A percentile compares a stretch with the other conserved stretches of the same genome.
Conservation (phyloP, 1,284 basidiomycete species). For the Pyrrhoderma noxium region DNA sequence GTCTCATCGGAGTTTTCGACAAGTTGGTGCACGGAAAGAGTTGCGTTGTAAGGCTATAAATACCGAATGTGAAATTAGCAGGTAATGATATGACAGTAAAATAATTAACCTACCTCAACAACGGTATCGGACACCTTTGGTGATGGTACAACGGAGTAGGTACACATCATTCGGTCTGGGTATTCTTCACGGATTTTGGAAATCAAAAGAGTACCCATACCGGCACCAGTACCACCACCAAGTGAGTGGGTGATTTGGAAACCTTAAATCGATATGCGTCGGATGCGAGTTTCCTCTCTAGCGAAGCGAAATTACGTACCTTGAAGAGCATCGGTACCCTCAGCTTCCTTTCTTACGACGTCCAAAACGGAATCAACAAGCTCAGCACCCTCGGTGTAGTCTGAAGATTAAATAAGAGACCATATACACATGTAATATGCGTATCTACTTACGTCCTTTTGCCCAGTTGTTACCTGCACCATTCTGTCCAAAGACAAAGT, state of each 20-base stretch:
- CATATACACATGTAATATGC: background rate
- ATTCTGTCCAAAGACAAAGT: constrained; percentile 63
- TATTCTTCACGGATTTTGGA: constrained; percentile 88
- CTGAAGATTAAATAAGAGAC: constrained; percentile 28
- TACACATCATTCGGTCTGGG: constrained; percentile 90
- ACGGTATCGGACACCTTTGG: constrained; percentile 53
- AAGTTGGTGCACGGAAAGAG: constrained; percentile 90
- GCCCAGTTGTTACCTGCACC: constrained; percentile 95
- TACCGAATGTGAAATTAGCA: constrained; percentile 36
- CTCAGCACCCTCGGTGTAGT: constrained; percentile 92
- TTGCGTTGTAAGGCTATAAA: constrained; percentile 93
- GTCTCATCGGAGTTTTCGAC: constrained; percentile 89
- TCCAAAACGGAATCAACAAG: constrained; percentile 84
- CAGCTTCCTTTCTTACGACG: constrained; percentile 65
- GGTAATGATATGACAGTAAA: background rate
- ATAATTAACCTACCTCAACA: constrained; percentile 6
- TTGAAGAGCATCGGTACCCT: constrained; percentile 82
- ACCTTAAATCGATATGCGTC: constrained; percentile 26
- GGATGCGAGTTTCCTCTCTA: constrained; percentile 87
- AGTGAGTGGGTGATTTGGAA: constrained; percentile 95
- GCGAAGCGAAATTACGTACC: constrained; percentile 92
- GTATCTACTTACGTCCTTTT: constrained; percentile 73
- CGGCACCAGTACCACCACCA: constrained; percentile 90
- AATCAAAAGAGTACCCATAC: constrained; percentile 76
- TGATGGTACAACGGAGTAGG: constrained; percentile 87